Evolutionary conservation across 306 rosid species (phyloP), one percentile per base, ranked within the genome.

Genomic region (Benincasa hispida): DNA sequence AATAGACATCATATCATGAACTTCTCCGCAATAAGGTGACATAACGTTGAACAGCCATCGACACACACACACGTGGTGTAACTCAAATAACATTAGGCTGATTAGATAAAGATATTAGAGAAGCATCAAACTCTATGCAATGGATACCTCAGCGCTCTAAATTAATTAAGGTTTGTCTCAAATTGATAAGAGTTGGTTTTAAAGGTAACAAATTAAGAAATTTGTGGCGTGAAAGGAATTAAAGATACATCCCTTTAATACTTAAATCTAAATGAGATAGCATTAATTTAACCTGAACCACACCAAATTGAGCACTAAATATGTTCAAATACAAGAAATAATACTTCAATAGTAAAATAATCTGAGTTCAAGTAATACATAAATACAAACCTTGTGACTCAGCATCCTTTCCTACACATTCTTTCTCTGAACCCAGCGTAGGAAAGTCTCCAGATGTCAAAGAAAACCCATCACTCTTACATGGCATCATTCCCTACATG

Each of bases 391-490:
- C 98, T 87, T 79, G 90, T 57, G 82, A 80, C 78, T 85, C 93
- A 24, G 87, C 82, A 80, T 81, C 83, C 86, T 81, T 91, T 53
- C 79, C 85, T 60, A 85, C 76, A 74, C 85, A 87, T 77, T 90
- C 98, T 84, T 87, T 93, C 59, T 88, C 96, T 24, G 96, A 90
- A 84, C 98, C 96, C 86, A 94, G 98, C 41, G 96, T 86, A 27
- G 98, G 98, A 83, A 94, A 94, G 81, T 94, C 96, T 83, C 97
- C 98, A 74, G 97, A 89, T 78, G 93, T 79, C 72, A 92, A 85
- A 39, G 96, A 90, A 87, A 94, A 94, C 74, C 79, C 91, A 79
- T 87, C 93, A 63, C 83, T 84, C 85, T 88, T 91, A 73, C 84
- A 76, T 61, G 82, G 87, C 32, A 76, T 8, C 78, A 84, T 82